Base-by-base conservation (phyloP, 352 stramenopile species). In the Achlya hypogyna region DNA sequence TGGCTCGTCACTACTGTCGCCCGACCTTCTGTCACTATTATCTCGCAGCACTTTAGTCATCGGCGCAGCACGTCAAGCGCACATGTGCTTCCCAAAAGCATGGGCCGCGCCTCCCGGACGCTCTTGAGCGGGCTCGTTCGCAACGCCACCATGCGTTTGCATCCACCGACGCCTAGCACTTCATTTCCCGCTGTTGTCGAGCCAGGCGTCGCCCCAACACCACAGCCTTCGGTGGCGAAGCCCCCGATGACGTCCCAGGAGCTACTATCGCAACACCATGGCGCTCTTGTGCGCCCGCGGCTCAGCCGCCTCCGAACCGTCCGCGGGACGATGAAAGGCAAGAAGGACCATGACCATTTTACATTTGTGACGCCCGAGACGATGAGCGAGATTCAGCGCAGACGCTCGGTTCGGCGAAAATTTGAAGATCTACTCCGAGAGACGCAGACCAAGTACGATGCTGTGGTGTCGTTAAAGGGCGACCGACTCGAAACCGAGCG, bases 291-390 rank as follows among this genome's bases (percentile, higher is more conserved):
- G 25, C 49, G 2, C 12, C 12, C 29, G 6, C 6, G 23, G 16
- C 29, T 34, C 23, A 14, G 12, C 25, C 31, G 31, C 25, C 2
- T 3, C 31, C 49, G 49, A 3, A 9, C 31, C 2, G 25, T 35
- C 12, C 25, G 31, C 16, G 49, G n/a, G 31, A 38, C 10, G 10
- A 56, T 10, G 12, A 56, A 56, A n/a, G n/a, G n/a, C 12, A 45
- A 45, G 38, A 18, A 10, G 38, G 14, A 10, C 12, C 38, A 10
- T 18, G 38, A 45, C 38, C 38, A 56, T 20, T 56, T 3, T 38
- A 35, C 49, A 12, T 60, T 67, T 58, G 60, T 67, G 27, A 31
- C 51, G 27, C n/a, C 31, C 23, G 60, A 67, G 14, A 49, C 59
- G 22, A 38, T 67, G 5, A 23, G 25, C 2, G 60, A 67, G 32